Evolutionary conservation across 2,329 filamentous ascomycete species (phyloP).

Genomic region (Huntiella decipiens): DNA sequence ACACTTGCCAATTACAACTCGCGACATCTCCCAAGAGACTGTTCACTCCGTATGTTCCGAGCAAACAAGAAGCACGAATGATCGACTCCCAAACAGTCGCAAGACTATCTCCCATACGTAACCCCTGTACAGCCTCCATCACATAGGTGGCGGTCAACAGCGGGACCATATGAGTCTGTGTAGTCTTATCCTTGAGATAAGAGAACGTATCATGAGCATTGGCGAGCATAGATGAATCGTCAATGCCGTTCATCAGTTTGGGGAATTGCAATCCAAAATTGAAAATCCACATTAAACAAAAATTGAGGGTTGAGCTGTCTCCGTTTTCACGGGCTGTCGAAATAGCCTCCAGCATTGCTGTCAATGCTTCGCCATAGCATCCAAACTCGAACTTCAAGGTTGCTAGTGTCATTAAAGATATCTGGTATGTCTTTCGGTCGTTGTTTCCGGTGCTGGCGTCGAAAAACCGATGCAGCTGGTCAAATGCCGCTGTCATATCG

Average conservation of each 20-base stretch:
- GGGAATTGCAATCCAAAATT: slow-evolving; percentile 82
- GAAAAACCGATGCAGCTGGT: slow-evolving; percentile 84
- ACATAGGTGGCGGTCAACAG: slow-evolving; percentile 68
- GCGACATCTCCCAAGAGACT: not conserved
- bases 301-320: slow-evolving; percentile 83
- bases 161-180: slow-evolving; percentile 70
- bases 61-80: slow-evolving; percentile 11
- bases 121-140: slow-evolving; percentile 64
- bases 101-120: slow-evolving; percentile 52
- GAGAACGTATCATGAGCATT: slow-evolving; percentile 63
- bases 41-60: slow-evolving; percentile 2
- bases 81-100: slow-evolving; percentile 25
- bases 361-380: slow-evolving; percentile 73
- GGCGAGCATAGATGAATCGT: slow-evolving; percentile 54
- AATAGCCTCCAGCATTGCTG: slow-evolving; percentile 87
- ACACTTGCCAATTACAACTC: slow-evolving; percentile 23
- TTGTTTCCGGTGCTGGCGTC: slow-evolving; percentile 69
- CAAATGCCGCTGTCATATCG: slow-evolving; percentile 77
- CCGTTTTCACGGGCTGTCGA: slow-evolving; percentile 86
- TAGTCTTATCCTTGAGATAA: slow-evolving; percentile 72
- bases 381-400: slow-evolving; percentile 92
- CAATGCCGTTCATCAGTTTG: slow-evolving; percentile 48
- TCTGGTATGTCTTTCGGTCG: slow-evolving; percentile 79
- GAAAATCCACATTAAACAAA: slow-evolving; percentile 87
- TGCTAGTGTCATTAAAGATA: slow-evolving; percentile 80